phyloP scores from a whole-genome alignment of 768 basidiomycete species.

The Russula ochroleuca region DNA sequence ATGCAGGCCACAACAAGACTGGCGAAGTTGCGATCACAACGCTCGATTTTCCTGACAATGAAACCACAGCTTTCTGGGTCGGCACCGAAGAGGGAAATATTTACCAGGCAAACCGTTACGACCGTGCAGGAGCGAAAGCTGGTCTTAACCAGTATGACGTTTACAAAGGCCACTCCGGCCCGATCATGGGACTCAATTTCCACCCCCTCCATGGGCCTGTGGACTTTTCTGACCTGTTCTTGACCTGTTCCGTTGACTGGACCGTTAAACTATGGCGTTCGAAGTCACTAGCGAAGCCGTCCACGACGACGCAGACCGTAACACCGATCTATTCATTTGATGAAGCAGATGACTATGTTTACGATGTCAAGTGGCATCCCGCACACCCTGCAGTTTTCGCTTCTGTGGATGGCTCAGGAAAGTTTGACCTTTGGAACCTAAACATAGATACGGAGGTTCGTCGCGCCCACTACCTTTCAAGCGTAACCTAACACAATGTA shows the following conservation, averaged over 20 bases:
- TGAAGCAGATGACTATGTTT: conserved; percentile 97
- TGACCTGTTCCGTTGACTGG: conserved; percentile 94
- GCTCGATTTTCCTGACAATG: conserved; percentile 91
- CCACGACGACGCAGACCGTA: conserved; percentile 52
- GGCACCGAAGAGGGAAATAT: conserved; percentile 98
- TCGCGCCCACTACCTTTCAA: conserved; percentile 16
- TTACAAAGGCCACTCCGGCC: conserved; percentile 89
- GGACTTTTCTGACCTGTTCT: conserved; percentile 93
- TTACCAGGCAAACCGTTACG: conserved; percentile 95
- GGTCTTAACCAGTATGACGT: conserved; percentile 91
- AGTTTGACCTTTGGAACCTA: conserved; percentile 96
- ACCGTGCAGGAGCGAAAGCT: conserved; percentile 94
- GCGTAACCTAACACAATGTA: conserved; percentile 34
- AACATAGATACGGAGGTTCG: conserved; percentile 94
- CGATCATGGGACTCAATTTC: conserved; percentile 92
- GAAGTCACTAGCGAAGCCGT: conserved; percentile 70
- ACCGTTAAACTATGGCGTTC: conserved; percentile 96
- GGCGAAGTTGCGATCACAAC: conserved; percentile 94
- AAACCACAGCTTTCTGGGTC: conserved; percentile 95
- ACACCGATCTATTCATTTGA: conserved; percentile 89
- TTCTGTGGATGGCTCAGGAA: conserved; percentile 89
- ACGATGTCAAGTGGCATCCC: conserved; percentile 98
- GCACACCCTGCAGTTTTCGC: conserved; percentile 92
- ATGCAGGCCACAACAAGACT: conserved; percentile 92
- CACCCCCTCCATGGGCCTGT: conserved; percentile 88